Percentiles rank a stretch among this genome's conserved stretches.
phyloP scores from a whole-genome alignment of 2,329 filamentous ascomycete species.

The Magnaporthiopsis incrustans region DNA sequence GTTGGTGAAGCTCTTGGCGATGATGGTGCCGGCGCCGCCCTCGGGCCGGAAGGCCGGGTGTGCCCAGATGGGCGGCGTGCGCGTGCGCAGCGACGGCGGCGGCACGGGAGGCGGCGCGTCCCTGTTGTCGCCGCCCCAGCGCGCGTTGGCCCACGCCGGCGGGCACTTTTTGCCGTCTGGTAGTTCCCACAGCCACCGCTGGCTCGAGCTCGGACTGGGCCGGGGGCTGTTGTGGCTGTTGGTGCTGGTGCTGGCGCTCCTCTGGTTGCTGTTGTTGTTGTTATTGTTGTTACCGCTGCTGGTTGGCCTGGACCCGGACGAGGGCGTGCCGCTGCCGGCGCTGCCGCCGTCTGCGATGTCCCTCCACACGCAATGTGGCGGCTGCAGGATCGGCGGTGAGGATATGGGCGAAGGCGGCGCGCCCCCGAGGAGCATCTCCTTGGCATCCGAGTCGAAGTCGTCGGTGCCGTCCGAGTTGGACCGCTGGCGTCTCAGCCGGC shows the following conservation, averaged over 20 bases:
- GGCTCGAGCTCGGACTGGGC: constrained; percentile 4
- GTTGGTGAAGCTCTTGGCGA: constrained; percentile 5
- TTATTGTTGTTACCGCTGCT: neutral
- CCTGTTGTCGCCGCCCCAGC: constrained; percentile 2
- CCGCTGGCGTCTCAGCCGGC: neutral
- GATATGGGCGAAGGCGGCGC: neutral
- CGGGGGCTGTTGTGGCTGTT: neutral
- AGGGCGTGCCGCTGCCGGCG: too few relatives aligned
- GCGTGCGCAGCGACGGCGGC: constrained; percentile 4
- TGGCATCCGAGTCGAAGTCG: constrained; percentile 3
- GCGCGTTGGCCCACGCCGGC: constrained; percentile 4
- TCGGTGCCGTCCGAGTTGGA: neutral
- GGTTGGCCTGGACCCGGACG: too few relatives aligned
- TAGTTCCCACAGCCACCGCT: constrained; percentile 5
- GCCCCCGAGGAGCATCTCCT: constrained; percentile 6
- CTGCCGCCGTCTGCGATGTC: too few relatives aligned
- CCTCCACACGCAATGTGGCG: too few relatives aligned
- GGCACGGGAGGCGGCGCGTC: constrained; percentile 5
- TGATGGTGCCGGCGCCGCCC: neutral
- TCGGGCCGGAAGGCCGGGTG: constrained; percentile 6
- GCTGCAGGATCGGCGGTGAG: too few relatives aligned
- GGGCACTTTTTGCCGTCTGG: constrained; percentile 8
- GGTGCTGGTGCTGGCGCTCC: neutral
- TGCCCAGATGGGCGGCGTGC: constrained; percentile 7
- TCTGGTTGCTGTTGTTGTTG: neutral